Percentiles rank a stretch among this genome's conserved stretches.
These are phyloP conservation scores for Aspergillus floridensis DNA, from an alignment of 2,329 filamentous ascomycete genomes.

Conservation along the genomic window DNA sequence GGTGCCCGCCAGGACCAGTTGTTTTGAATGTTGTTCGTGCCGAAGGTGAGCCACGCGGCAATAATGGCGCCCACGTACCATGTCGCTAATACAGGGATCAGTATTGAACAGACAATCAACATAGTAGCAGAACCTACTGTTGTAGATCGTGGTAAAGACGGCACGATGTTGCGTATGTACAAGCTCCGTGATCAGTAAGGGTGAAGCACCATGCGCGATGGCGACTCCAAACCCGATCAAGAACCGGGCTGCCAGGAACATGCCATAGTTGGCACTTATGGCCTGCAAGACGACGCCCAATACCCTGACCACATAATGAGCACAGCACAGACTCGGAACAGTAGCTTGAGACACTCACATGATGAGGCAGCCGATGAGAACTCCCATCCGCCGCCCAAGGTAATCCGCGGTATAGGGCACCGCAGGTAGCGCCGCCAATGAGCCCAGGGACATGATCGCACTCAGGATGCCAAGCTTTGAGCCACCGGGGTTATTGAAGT, in stretches of 20 bases:
- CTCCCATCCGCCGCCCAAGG: constrained; percentile 47
- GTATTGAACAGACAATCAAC: neutral
- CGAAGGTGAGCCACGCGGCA: constrained; percentile 43
- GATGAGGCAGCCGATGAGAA: constrained; percentile 40
- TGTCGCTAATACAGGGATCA: neutral
- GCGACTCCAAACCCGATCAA: constrained; percentile 30
- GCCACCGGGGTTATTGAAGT: constrained; percentile 43
- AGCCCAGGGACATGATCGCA: constrained; percentile 51
- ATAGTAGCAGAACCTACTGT: constrained; percentile 12
- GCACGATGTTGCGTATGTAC: constrained; percentile 31
- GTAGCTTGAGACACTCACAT: constrained; percentile 14
- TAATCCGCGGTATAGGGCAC: constrained; percentile 50
- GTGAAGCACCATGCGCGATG: constrained; percentile 27
- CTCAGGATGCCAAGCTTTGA: constrained; percentile 37
- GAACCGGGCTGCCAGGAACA: constrained; percentile 30
- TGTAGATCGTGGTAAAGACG: constrained; percentile 26
- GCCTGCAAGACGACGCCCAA: constrained; percentile 31
- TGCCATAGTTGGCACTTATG: constrained; percentile 25
- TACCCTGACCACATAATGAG: constrained; percentile 13
- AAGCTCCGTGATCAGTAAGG: constrained; percentile 30
- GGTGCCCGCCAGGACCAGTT: constrained; percentile 50
- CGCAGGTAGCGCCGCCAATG: constrained; percentile 48
- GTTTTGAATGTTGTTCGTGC: constrained; percentile 36
- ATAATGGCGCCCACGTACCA: constrained; percentile 51
- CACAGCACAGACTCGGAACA: neutral